Evolutionary conservation across 1,284 basidiomycete species (phyloP).

Genomic region (Tilletia indica): DNA sequence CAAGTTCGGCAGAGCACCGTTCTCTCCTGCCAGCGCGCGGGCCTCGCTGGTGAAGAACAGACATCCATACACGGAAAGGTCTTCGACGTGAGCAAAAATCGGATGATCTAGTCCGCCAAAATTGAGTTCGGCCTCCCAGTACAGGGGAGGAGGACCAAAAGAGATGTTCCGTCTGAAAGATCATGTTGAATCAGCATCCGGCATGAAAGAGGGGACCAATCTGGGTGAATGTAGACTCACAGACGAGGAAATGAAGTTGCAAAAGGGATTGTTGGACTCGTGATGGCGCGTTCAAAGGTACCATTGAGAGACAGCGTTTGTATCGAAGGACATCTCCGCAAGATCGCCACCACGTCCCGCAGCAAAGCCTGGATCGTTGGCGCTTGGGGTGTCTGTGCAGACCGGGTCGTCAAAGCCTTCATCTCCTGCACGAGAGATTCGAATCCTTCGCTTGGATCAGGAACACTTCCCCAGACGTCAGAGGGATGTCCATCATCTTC

Average conservation of each 20-base stretch:
- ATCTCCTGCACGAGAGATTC: background rate
- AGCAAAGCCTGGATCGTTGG: background rate
- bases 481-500: background rate
- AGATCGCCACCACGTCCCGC: constrained; percentile 11
- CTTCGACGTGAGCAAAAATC: background rate
- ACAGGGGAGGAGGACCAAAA: constrained; percentile 4
- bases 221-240: background rate
- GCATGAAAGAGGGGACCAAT: background rate
- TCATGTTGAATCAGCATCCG: background rate
- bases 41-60: background rate
- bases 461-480: background rate
- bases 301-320: background rate
- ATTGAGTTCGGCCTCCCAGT: background rate
- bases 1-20: background rate
- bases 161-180: background rate
- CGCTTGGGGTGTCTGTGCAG: background rate
- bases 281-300: background rate
- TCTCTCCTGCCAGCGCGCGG: constrained; percentile 1
- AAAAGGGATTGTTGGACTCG: background rate
- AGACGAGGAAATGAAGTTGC: background rate
- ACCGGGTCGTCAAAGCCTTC: background rate
- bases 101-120: background rate
- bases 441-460: background rate
- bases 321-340: background rate
- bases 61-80: constrained; percentile 1